These are phyloP conservation scores for Eucalyptus tenuipes DNA, from an alignment of 345 rosid species.

Conservation along the genomic window DNA sequence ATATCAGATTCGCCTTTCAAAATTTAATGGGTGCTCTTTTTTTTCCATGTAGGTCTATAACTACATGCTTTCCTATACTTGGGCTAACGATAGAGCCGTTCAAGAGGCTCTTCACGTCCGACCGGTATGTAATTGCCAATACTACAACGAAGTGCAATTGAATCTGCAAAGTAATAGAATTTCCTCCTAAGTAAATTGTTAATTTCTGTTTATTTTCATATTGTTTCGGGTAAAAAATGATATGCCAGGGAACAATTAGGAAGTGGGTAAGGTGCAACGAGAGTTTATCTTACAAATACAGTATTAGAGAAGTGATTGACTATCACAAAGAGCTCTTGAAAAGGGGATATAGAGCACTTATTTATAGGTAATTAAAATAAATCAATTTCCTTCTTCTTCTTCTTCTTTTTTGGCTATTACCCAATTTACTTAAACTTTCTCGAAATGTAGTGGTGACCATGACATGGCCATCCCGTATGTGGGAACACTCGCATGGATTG, in stretches of 20 bases:
- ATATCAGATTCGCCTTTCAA: background rate
- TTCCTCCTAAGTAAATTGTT: background rate
- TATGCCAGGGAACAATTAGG: background rate
- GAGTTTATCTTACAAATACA: background rate
- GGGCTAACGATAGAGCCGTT: slow-evolving; percentile 3
- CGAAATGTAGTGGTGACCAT: background rate
- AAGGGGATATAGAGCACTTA: background rate
- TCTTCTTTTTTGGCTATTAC: background rate
- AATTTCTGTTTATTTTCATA: background rate
- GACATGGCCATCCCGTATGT: background rate
- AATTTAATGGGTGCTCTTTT: background rate
- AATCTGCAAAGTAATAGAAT: background rate
- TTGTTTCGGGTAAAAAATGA: background rate
- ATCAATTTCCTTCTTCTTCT: background rate
- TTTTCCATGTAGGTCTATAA: background rate
- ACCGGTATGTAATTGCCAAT: background rate
- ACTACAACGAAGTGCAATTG: background rate
- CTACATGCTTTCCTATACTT: slow-evolving; percentile 2
- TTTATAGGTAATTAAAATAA: background rate
- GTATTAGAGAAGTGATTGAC: background rate
- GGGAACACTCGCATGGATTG: background rate
- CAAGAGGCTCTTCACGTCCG: slow-evolving; percentile 12
- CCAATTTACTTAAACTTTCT: background rate
- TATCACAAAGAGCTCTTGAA: background rate
- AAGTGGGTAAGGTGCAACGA: background rate